Conservation (phyloP, 371 early-diverging fungal species). For the Vairimorpha ceranae region DNA sequence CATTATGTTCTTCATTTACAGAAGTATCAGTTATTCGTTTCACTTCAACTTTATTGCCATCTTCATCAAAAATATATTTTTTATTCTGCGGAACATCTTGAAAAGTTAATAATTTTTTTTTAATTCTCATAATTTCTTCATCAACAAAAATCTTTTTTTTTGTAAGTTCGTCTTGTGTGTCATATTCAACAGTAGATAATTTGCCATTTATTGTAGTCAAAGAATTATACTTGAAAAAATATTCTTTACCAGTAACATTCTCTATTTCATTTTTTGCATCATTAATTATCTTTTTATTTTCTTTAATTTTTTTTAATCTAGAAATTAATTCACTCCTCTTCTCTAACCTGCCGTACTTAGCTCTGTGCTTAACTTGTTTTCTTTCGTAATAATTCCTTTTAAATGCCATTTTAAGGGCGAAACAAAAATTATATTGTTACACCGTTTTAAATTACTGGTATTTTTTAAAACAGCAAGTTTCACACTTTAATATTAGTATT, state of each 20-base stretch:
- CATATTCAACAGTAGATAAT: conserved; percentile 8
- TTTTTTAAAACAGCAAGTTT: not conserved
- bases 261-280: conserved; percentile 44
- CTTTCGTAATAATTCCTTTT: conserved; percentile 37
- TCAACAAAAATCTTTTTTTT: conserved; percentile 32
- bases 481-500: not conserved
- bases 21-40: not conserved
- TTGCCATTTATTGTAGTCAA: conserved; percentile 20
- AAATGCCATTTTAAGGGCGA: not conserved
- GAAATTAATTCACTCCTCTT: conserved; percentile 48
- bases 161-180: conserved; percentile 24
- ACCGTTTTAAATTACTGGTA: not conserved
- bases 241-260: conserved; percentile 51
- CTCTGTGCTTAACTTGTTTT: conserved; percentile 35
- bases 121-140: conserved; percentile 32
- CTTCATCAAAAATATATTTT: conserved; percentile 30
- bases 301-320: conserved; percentile 42
- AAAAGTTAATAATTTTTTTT: conserved; percentile 27
- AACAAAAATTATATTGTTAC: not conserved
- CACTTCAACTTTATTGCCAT: conserved; percentile 1
- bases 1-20: not conserved
- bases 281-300: conserved; percentile 39
- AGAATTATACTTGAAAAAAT: conserved; percentile 47
- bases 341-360: conserved; percentile 39
- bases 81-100: not conserved